Evolutionary conservation across 1,284 basidiomycete species (phyloP).

Genomic region (Laetiporus sulphureus): DNA sequence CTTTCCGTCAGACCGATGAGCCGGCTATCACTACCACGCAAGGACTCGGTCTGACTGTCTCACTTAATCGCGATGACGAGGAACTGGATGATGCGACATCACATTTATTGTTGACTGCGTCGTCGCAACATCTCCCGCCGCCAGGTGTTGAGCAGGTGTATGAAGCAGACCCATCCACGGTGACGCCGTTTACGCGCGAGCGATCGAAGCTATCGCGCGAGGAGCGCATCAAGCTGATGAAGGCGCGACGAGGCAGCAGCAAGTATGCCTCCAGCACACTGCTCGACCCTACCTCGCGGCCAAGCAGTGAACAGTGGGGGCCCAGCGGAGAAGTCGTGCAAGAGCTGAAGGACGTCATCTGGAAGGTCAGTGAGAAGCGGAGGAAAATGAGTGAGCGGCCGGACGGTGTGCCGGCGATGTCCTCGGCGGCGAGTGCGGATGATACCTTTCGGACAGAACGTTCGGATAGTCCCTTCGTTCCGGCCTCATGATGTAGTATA

Average conservation of each 20-base stretch:
- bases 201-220: slow-evolving; percentile 60
- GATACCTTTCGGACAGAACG: slow-evolving; percentile 6
- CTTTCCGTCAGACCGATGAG: slow-evolving; percentile 6
- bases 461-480: background rate
- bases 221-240: slow-evolving; percentile 59
- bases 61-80: slow-evolving; percentile 11
- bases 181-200: slow-evolving; percentile 39
- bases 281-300: slow-evolving; percentile 3
- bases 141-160: slow-evolving; percentile 72
- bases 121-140: slow-evolving; percentile 46
- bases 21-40: slow-evolving; percentile 4
- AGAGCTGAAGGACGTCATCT: slow-evolving; percentile 78
- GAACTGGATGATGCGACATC: slow-evolving; percentile 47
- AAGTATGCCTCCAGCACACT: slow-evolving; percentile 8
- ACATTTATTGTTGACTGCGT: slow-evolving; percentile 45
- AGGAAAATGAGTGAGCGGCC: slow-evolving; percentile 2
- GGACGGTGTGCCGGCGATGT: background rate
- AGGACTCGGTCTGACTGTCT: slow-evolving; percentile 1
- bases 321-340: slow-evolving; percentile 75
- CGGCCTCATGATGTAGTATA: slow-evolving; percentile 3
- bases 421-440: background rate
- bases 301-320: slow-evolving; percentile 46
- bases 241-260: slow-evolving; percentile 43
- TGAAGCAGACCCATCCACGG: slow-evolving; percentile 50
- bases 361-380: slow-evolving; percentile 69